These are phyloP conservation scores for Hypoxylon sp. DNA, from an alignment of 2,329 filamentous ascomycete genomes.

Conservation along the genomic window DNA sequence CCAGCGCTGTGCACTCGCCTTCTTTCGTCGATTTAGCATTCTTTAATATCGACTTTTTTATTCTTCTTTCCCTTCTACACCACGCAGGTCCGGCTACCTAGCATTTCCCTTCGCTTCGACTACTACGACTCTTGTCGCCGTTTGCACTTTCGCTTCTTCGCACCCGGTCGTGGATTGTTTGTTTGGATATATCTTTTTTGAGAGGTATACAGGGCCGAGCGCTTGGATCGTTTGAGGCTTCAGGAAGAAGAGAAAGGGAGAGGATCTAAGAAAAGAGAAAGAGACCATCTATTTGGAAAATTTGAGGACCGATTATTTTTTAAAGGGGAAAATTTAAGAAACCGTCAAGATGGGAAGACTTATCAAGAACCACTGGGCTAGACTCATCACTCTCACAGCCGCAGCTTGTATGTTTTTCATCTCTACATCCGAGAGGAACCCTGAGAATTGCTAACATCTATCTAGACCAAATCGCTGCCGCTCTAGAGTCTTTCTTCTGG, in stretches of 20 bases:
- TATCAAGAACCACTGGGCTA: slow-evolving; percentile 99
- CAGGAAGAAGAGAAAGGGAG: slow-evolving; percentile 32
- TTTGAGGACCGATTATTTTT: slow-evolving; percentile 28
- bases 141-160: slow-evolving; percentile 36
- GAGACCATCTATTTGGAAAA: slow-evolving; percentile 33
- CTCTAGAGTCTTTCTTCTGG: slow-evolving; percentile 93
- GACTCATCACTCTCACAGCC: slow-evolving; percentile 89
- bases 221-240: slow-evolving; percentile 35
- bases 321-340: slow-evolving; percentile 27
- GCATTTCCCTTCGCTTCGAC: slow-evolving; percentile 42
- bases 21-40: slow-evolving; percentile 63
- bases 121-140: no score
- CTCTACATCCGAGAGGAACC: neutral
- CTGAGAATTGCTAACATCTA: slow-evolving; percentile 41
- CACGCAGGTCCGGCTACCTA: slow-evolving; percentile 64
- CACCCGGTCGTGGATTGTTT: slow-evolving; percentile 21
- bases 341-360: slow-evolving; percentile 82
- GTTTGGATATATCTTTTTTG: slow-evolving; percentile 18
- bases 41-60: slow-evolving; percentile 57
- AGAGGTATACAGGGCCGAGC: slow-evolving; percentile 23
- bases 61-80: slow-evolving; percentile 48
- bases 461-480: slow-evolving; percentile 84
- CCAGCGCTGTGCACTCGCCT: slow-evolving; percentile 60
- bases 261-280: slow-evolving; percentile 28
- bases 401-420: slow-evolving; percentile 58